phyloP scores from a whole-genome alignment of 306 rosid genomes.

The Acmispon strigosus region DNA sequence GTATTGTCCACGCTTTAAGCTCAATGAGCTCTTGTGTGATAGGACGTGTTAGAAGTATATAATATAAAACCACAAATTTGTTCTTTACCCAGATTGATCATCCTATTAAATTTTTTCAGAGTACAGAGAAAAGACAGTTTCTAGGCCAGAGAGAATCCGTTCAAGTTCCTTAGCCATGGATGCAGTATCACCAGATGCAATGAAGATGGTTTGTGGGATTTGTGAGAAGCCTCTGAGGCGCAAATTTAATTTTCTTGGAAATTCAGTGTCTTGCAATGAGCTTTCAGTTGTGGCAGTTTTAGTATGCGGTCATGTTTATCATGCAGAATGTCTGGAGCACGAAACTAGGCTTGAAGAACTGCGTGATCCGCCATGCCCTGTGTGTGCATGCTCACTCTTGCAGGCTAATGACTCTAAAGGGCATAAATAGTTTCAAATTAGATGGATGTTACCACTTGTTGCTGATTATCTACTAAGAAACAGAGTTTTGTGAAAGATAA shows the following conservation, averaged over 20 bases:
- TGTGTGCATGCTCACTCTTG: constrained; percentile 37
- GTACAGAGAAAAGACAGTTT: constrained; percentile 38
- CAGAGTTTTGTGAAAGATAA: background rate
- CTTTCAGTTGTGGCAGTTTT: constrained; percentile 72
- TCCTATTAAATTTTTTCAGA: constrained; percentile 31
- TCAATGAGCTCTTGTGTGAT: no score
- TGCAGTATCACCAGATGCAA: constrained; percentile 34
- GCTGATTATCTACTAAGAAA: constrained; percentile 13
- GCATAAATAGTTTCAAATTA: constrained; percentile 17
- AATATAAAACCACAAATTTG: no score
- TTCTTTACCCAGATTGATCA: background rate
- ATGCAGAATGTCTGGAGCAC: constrained; percentile 83
- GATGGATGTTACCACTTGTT: background rate
- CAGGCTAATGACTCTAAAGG: constrained; percentile 29
- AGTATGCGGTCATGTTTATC: constrained; percentile 85
- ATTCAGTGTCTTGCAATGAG: constrained; percentile 41
- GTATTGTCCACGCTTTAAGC: no score
- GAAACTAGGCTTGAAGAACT: constrained; percentile 46
- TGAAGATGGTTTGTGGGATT: constrained; percentile 53
- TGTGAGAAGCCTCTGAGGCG: constrained; percentile 65
- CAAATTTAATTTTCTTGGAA: constrained; percentile 42
- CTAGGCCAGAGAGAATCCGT: constrained; percentile 68
- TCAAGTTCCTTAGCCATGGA: constrained; percentile 41
- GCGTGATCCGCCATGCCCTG: constrained; percentile 68
- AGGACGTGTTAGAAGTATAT: no score